Conservation (phyloP, 805 yeast genomes). For the Tetrapisispora iriomotensis region DNA sequence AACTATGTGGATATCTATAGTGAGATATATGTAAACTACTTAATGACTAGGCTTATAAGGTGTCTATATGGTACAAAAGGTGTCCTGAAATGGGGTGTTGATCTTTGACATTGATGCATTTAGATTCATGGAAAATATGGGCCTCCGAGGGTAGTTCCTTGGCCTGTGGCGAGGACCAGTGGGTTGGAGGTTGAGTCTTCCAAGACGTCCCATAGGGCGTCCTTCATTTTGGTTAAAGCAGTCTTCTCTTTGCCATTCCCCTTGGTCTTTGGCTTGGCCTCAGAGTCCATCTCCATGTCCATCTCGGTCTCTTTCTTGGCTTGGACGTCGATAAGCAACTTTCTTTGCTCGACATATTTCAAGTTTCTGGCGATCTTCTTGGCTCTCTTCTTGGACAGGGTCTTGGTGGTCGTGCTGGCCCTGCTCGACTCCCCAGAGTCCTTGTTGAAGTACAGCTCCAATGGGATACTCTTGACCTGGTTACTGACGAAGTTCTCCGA, state of each 20-base stretch:
- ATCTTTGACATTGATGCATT: neutral
- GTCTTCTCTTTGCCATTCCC: constrained; percentile 30
- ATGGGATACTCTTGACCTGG: constrained; percentile 32
- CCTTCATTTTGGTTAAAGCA: constrained; percentile 37
- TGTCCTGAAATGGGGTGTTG: no score
- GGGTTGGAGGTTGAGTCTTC: constrained; percentile 45
- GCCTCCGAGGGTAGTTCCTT: constrained; percentile 80
- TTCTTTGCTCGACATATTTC: constrained; percentile 57
- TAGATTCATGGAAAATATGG: constrained; percentile 40
- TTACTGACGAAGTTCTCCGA: constrained; percentile 35
- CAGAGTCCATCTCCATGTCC: constrained; percentile 37
- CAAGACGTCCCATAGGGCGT: constrained; percentile 63
- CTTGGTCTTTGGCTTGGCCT: constrained; percentile 14
- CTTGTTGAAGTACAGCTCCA: constrained; percentile 19
- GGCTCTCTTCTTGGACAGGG: constrained; percentile 68
- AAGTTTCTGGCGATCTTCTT: constrained; percentile 72
- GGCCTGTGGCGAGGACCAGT: constrained; percentile 41
- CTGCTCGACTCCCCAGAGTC: no score
- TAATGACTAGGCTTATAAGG: no score
- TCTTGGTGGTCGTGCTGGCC: constrained; percentile 44
- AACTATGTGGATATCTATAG: no score
- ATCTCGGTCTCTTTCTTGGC: constrained; percentile 35
- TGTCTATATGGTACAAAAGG: no score
- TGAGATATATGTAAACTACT: no score
- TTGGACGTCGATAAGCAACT: constrained; percentile 39